A percentile compares a stretch with the other conserved stretches of the same genome.
Evolutionary conservation across 345 rosid species (phyloP).

Genomic region (Stellera chamaejasme): DNA sequence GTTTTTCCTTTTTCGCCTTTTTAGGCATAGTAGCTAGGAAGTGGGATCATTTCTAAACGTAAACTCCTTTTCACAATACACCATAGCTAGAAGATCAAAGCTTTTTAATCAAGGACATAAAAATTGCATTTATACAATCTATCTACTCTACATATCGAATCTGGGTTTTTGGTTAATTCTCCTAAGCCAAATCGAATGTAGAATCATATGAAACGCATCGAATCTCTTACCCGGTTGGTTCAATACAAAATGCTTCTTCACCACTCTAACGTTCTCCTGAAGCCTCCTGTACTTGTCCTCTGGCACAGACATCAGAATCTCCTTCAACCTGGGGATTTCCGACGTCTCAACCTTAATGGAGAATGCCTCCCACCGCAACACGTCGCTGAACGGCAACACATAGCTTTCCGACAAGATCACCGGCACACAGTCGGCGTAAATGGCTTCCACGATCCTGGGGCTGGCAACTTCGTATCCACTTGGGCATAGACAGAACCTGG

Average conservation of each 20-base stretch:
- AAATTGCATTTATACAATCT: neutral
- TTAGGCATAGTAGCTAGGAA: too few species aligned
- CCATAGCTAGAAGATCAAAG: too few species aligned
- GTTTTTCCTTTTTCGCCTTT: too few species aligned
- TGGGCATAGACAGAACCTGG: constrained; percentile 85
- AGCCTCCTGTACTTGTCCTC: constrained; percentile 50
- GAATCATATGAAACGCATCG: constrained; percentile 71
- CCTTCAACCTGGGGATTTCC: constrained; percentile 71
- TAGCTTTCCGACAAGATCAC: constrained; percentile 66
- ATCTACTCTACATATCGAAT: constrained; percentile 6
- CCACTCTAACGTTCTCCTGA: constrained; percentile 39
- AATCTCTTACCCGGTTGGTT: constrained; percentile 65
- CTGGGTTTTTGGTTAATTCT: constrained; percentile 48
- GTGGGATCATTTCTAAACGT: too few species aligned
- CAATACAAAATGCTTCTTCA: constrained; percentile 64
- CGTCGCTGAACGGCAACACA: constrained; percentile 77
- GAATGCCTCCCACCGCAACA: constrained; percentile 79
- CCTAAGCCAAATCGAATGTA: constrained; percentile 91
- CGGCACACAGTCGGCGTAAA: constrained; percentile 77
- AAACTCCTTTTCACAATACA: too few species aligned
- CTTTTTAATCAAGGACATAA: too few species aligned
- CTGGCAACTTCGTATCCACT: constrained; percentile 95
- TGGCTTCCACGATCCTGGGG: constrained; percentile 82
- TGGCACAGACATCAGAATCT: constrained; percentile 42
- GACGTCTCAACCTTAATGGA: constrained; percentile 47